Evolutionary conservation across 2,329 filamentous ascomycete genomes (phyloP), one percentile per base, ranked within the genome.

Genomic region (Bertia moriformis): DNA sequence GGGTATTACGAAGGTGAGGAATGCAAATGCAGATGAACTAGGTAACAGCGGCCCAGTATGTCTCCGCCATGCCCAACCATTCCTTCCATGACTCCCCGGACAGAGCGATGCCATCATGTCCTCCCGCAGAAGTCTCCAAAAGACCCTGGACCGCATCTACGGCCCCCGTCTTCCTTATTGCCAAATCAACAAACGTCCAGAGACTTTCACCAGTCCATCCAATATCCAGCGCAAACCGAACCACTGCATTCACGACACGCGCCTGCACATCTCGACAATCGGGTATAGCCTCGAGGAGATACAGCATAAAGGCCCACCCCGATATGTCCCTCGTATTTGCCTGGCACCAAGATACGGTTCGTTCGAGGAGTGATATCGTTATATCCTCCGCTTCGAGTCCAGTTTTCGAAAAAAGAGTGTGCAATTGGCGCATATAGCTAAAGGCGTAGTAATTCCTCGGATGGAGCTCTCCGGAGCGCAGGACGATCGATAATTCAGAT

Each of bases 381-480:
- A 27, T 7, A 27, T 27, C 22, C 7, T 10, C 22, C 22, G 22
- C 7, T 7, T 27, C 22, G n/a, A n/a, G 7, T 27, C n/a, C 7
- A 27, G 7, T 27, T n/a, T 27, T 27, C 22, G 22, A 27, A 27
- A 35, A 17, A 18, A 18, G 12, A 13, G 17, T 18, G 17, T 35
- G 32, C 10, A 35, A 15, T 35, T 35, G 32, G 7, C 32, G 32
- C 32, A 35, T 35, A 17, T 35, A 35, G 15, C 10, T 14, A 15
- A 35, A 35, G 17, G 32, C 32, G 17, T 35, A 35, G 32, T 35
- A 35, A 17, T 35, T 35, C 32, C 15, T 35, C 7, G 32, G 32
- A 35, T 35, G 32, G 15, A 35, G 12, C 32, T 35, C 32, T 7
- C 10, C 32, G 12, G 32, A 7, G 15, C 32, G 32, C 7, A 35